These are phyloP conservation scores for Trichoderma breve DNA, from an alignment of 2,329 filamentous ascomycete species.

Conservation along the genomic window DNA sequence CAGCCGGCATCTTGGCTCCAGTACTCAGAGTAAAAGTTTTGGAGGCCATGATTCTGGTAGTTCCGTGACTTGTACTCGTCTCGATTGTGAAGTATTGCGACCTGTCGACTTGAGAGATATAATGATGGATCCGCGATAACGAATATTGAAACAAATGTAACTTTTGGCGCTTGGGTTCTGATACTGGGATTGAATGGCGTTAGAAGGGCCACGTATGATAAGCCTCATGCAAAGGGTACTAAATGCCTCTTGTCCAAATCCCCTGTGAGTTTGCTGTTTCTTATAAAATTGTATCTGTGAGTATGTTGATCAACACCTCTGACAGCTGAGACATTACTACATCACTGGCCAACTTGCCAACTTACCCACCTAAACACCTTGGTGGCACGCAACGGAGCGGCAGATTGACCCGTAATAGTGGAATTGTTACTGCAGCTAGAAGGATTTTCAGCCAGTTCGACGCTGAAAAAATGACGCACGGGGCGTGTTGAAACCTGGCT, in stretches of 20 bases:
- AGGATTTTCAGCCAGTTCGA: neutral
- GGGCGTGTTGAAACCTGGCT: neutral
- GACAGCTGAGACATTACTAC: neutral
- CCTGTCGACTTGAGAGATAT: neutral
- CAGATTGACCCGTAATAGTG: neutral
- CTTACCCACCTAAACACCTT: neutral
- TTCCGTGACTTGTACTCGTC: neutral
- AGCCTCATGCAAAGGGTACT: neutral
- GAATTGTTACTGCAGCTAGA: neutral
- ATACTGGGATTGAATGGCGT: neutral
- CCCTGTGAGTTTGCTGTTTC: neutral
- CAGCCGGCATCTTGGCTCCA: conserved; percentile 72
- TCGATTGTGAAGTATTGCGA: neutral
- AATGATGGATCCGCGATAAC: neutral
- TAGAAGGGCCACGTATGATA: neutral
- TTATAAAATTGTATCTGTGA: neutral
- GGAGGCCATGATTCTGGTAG: neutral
- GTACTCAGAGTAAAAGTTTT: conserved; percentile 64
- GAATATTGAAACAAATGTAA: neutral
- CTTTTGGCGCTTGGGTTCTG: neutral
- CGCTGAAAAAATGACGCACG: neutral
- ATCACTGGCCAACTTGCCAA: neutral
- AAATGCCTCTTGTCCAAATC: neutral
- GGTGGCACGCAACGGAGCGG: neutral
- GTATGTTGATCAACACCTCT: neutral